These are phyloP conservation scores for Neonectria punicea DNA, from an alignment of 2,329 filamentous ascomycete genomes.

Conservation along the genomic window DNA sequence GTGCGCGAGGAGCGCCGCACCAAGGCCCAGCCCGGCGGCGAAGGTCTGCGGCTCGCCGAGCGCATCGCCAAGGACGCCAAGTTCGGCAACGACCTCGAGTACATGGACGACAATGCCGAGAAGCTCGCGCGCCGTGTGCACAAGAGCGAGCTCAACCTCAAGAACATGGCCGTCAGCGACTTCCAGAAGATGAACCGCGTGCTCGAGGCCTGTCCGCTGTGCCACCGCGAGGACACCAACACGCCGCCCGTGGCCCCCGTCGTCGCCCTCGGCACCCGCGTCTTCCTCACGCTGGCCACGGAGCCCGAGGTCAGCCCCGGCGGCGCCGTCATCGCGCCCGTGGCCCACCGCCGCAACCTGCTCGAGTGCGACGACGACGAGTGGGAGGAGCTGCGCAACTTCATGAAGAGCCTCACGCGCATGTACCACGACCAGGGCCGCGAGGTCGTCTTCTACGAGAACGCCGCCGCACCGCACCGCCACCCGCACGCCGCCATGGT, in stretches of 20 bases:
- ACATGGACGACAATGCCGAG: constrained; percentile 95
- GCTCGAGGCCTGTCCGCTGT: constrained; percentile 88
- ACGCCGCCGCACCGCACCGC: constrained; percentile 83
- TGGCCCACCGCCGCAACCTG: constrained; percentile 87
- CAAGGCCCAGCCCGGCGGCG: constrained; percentile 78
- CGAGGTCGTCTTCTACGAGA: constrained; percentile 97
- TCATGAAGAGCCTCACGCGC: constrained; percentile 95
- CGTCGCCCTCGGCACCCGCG: constrained; percentile 84
- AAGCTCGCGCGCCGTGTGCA: constrained; percentile 89
- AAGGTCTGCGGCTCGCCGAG: constrained; percentile 85
- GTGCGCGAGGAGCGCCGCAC: constrained; percentile 92
- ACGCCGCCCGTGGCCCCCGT: constrained; percentile 83
- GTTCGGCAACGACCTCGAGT: constrained; percentile 92
- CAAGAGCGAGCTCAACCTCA: constrained; percentile 87
- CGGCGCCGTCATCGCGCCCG: constrained; percentile 87
- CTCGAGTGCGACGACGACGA: constrained; percentile 99
- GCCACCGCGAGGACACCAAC: constrained; percentile 86
- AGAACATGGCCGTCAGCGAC: constrained; percentile 86
- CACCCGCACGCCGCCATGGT: constrained; percentile 87
- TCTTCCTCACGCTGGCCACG: constrained; percentile 88
- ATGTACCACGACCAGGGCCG: constrained; percentile 95
- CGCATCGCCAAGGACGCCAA: constrained; percentile 93
- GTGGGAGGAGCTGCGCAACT: constrained; percentile 99
- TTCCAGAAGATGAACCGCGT: constrained; percentile 90
- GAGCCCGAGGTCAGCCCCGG: constrained; percentile 87